phyloP scores from a whole-genome alignment of 192 early-diverging fungal species.

The Gamsiella multidivaricata region DNA sequence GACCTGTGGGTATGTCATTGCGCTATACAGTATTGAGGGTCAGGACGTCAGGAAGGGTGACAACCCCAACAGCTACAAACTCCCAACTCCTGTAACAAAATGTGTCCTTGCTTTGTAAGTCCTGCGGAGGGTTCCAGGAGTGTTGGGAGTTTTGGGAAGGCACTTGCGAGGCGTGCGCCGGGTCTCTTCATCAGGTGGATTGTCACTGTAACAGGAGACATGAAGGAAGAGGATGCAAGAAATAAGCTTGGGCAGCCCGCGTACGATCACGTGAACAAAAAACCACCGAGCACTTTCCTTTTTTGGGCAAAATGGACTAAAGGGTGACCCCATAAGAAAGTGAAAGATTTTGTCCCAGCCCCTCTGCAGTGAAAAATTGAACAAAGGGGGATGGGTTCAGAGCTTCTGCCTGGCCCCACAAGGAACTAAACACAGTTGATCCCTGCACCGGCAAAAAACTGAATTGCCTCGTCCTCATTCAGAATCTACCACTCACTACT shows the following conservation, averaged over 20 bases:
- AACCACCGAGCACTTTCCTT: too few species aligned
- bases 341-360: constrained; percentile 4
- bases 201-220: too few species aligned
- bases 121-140: too few species aligned
- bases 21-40: neutral
- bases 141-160: neutral
- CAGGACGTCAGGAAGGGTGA: neutral
- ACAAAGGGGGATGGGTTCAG: neutral
- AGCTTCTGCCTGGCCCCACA: too few species aligned
- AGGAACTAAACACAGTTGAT: too few species aligned
- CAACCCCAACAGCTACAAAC: neutral
- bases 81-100: neutral
- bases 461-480: too few species aligned
- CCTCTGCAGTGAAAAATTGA: neutral
- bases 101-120: neutral
- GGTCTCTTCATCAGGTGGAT: neutral
- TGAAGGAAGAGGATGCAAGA: neutral
- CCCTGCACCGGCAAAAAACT: too few species aligned
- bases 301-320: too few species aligned
- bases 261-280: neutral
- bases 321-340: neutral
- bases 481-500: too few species aligned
- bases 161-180: neutral
- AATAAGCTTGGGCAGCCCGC: neutral
- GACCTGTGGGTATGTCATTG: neutral